Conservation (phyloP, 768 basidiomycete genomes). For the Suillus weaverae region DNA sequence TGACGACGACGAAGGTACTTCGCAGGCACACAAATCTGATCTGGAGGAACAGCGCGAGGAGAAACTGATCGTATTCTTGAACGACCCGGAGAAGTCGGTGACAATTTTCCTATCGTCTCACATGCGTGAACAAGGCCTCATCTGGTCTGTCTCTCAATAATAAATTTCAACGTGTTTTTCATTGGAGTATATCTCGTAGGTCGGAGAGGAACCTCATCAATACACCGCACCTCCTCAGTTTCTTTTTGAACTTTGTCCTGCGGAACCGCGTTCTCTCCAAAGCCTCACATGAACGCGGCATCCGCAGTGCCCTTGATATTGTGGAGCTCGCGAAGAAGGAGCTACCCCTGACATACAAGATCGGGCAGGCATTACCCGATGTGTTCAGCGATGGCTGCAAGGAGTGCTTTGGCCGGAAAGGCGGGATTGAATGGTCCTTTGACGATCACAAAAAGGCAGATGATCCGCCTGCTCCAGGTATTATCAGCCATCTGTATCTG, state of each 20-base stretch:
- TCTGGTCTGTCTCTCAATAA: conserved; percentile 49
- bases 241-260: conserved; percentile 63
- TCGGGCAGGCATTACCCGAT: conserved; percentile 43
- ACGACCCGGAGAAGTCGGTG: conserved; percentile 56
- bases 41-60: conserved; percentile 43
- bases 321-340: conserved; percentile 40
- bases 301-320: conserved; percentile 49
- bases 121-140: conserved; percentile 64
- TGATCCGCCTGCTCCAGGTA: background rate
- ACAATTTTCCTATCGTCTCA: conserved; percentile 72
- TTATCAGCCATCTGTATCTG: conserved; percentile 10
- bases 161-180: background rate
- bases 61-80: conserved; percentile 52
- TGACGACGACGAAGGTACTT: conserved; percentile 34
- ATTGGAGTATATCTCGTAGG: conserved; percentile 29
- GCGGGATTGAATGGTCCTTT: conserved; percentile 38
- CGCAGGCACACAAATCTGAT: conserved; percentile 34
- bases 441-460: conserved; percentile 4
- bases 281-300: conserved; percentile 40
- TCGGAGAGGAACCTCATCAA: conserved; percentile 48
- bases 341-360: conserved; percentile 42
- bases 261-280: conserved; percentile 57
- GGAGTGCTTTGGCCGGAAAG: conserved; percentile 48
- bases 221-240: conserved; percentile 53
- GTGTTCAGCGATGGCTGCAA: conserved; percentile 49